Percentiles rank a stretch among this genome's conserved stretches.
These are phyloP conservation scores for Phytophthora boehmeriae DNA, from an alignment of 352 stramenopile genomes.

Conservation along the genomic window DNA sequence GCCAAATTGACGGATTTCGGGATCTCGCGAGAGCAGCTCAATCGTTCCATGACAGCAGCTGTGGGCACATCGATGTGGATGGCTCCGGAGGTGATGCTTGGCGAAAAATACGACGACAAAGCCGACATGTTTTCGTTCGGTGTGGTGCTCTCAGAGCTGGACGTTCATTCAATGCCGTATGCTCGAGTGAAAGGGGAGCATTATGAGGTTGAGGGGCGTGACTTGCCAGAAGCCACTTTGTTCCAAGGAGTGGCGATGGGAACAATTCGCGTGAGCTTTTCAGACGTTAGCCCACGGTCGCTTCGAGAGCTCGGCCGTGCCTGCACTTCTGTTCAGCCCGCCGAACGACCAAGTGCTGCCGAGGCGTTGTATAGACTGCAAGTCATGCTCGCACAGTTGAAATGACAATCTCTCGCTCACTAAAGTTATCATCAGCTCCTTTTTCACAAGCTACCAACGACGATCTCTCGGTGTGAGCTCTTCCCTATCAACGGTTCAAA, in stretches of 20 bases:
- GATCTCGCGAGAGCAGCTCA: slow-evolving; percentile 3
- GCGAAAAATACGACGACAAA: slow-evolving; percentile 17
- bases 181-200: neutral
- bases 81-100: slow-evolving; percentile 13
- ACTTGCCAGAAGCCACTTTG: slow-evolving; percentile 10
- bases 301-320: slow-evolving; percentile 5
- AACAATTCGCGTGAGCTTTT: slow-evolving; percentile 13
- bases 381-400: neutral
- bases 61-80: slow-evolving; percentile 28
- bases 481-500: no score
- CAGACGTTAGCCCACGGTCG: neutral
- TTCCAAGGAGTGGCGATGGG: slow-evolving; percentile 11
- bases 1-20: slow-evolving; percentile 41
- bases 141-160: slow-evolving; percentile 20
- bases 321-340: slow-evolving; percentile 14
- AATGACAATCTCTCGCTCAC: neutral
- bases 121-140: slow-evolving; percentile 22
- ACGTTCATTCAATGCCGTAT: slow-evolving; percentile 11
- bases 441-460: no score
- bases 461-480: no score
- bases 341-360: slow-evolving; percentile 4
- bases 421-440: no score
- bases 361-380: slow-evolving; percentile 22
- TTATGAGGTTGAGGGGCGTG: slow-evolving; percentile 3
- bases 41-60: slow-evolving; percentile 25